Evolutionary conservation across 2,329 filamentous ascomycete species (phyloP), one percentile per base, ranked within the genome.

Genomic region (Plenodomus biglobosus): DNA sequence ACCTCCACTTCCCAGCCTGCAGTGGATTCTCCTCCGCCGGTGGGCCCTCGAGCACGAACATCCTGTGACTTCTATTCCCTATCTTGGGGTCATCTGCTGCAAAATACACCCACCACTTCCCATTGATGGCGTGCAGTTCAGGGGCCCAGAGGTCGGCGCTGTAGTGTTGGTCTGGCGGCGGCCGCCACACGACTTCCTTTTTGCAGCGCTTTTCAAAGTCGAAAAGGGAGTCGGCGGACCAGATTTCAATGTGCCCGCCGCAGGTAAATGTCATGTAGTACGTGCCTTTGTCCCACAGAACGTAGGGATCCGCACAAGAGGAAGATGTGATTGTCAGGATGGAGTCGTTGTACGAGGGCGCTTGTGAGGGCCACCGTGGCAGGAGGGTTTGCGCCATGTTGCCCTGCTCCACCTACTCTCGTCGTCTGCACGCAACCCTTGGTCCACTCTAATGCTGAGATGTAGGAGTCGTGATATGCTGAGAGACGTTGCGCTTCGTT

Each of bases 61-160:
- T 77, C 18, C 76, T 63, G 58, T 78, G 76, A 0, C 68, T 69
- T 16, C 64, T 64, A 61, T 78, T 78, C 43, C 75, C 75, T n/a
- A 72, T 57, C 35, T 59, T 50, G 1, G 71, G 72, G 52, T 77
- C 61, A 17, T 70, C 72, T 15, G 70, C 73, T 2, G 68, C 76
- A 60, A 72, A 78, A 62, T 82, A 82, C 50, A 81, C 71, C 62
- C 80, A 83, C 80, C 80, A 83, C 18, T 73, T 72, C 0, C 75
- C 76, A 32, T 75, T 65, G 20, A 82, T 69, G 40, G 65, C 65
- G 59, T 83, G 80, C 0, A 83, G 70, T 66, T 83, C 80, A 0
- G 80, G 80, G 0, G 80, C 80, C 80, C 80, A 83, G 24, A 83
- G 68, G 53, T 73, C 74, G 35, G 67, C 74, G 7, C 71, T 74